phyloP scores from a whole-genome alignment of 2,329 filamentous ascomycete genomes.

The Colletotrichum horii region DNA sequence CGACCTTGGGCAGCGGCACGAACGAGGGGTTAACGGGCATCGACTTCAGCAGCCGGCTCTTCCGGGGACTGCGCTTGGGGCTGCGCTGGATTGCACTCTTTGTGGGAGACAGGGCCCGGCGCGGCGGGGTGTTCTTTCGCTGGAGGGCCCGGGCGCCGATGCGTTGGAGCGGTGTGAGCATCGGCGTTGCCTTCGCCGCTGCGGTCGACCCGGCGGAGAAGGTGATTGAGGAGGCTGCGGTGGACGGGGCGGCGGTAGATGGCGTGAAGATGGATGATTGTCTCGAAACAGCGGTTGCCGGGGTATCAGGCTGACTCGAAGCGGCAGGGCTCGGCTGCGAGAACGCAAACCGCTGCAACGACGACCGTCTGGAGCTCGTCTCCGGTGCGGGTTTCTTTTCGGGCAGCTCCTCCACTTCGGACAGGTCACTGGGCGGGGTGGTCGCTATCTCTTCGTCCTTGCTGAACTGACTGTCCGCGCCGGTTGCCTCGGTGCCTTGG shows the following conservation, averaged over 20 bases:
- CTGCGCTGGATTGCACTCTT: constrained; percentile 20
- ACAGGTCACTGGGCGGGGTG: constrained; percentile 10
- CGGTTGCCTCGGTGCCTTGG: constrained; percentile 22
- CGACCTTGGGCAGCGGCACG: constrained; percentile 59
- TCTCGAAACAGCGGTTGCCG: constrained; percentile 36
- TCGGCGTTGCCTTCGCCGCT: constrained; percentile 44
- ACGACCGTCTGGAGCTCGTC: not conserved
- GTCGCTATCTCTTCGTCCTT: constrained; percentile 11
- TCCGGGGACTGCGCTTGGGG: constrained; percentile 24
- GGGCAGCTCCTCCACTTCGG: not conserved
- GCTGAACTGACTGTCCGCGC: constrained; percentile 19
- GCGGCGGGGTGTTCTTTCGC: constrained; percentile 29
- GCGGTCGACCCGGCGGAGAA: constrained; percentile 35
- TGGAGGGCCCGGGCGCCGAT: constrained; percentile 53
- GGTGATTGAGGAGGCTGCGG: constrained; percentile 46
- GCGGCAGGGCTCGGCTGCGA: constrained; percentile 1
- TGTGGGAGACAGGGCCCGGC: constrained; percentile 23
- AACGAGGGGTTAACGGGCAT: constrained; percentile 58
- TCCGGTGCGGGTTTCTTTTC: not conserved
- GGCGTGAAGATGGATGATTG: constrained; percentile 31
- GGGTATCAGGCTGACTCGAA: constrained; percentile 30
- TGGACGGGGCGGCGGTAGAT: constrained; percentile 38
- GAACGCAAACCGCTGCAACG: constrained; percentile 31
- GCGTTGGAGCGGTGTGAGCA: constrained; percentile 59
- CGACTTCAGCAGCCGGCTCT: constrained; percentile 27